Percentiles rank a stretch among this genome's conserved stretches.
phyloP scores from a whole-genome alignment of 305 asterid species.

The Andrographis paniculata region DNA sequence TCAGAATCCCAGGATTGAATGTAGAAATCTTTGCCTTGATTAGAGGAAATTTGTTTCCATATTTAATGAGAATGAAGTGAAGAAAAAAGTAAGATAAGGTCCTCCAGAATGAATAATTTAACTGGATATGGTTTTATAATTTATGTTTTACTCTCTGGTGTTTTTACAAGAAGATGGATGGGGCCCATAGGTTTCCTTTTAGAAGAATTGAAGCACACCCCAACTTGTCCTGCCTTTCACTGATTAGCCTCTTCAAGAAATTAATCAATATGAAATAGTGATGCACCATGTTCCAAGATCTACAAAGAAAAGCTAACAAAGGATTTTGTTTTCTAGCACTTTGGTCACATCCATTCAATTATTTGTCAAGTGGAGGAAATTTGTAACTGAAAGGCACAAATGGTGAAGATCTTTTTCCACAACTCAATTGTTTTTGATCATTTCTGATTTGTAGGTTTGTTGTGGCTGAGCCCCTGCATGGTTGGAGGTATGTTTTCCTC shows the following conservation, averaged over 20 bases:
- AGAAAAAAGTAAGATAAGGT: no score
- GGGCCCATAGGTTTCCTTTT: no score
- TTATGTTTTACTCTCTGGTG: not conserved
- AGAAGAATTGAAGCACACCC: not conserved
- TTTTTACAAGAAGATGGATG: no score
- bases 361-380: slow-evolving; percentile 12
- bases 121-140: no score
- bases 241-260: slow-evolving; percentile 14
- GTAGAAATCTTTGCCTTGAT: no score
- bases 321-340: slow-evolving; percentile 30
- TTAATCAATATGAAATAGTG: slow-evolving; percentile 20
- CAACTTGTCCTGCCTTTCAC: not conserved
- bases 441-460: slow-evolving; percentile 17
- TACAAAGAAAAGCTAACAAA: slow-evolving; percentile 17
- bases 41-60: not conserved
- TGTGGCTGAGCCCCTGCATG: slow-evolving; percentile 13
- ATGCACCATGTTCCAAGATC: slow-evolving; percentile 21
- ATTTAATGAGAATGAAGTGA: no score
- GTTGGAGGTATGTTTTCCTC: slow-evolving; percentile 21
- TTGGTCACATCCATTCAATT: slow-evolving; percentile 20
- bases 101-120: no score
- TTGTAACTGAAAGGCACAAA: slow-evolving; percentile 17
- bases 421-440: slow-evolving; percentile 9
- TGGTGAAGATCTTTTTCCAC: slow-evolving; percentile 26
- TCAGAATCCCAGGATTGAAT: no score